Evolutionary conservation across 768 basidiomycete species (phyloP), one percentile per base, ranked within the genome.

Genomic region (Leccinum arenicola): DNA sequence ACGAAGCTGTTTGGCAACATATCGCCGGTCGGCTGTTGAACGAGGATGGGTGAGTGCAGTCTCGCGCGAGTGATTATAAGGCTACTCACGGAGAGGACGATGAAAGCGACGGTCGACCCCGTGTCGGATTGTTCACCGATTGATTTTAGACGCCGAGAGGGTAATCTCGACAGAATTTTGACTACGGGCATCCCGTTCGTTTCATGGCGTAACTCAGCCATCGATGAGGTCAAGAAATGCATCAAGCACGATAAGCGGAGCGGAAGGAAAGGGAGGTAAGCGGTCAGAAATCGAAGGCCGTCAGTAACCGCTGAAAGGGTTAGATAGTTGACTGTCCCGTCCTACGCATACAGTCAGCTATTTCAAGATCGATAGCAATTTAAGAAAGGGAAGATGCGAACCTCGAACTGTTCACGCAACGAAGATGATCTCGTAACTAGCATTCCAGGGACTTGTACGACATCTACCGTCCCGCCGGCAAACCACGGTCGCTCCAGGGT

Each of bases 251-350:
- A 85, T 53, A 93, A 80, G 27, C 91, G 85, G 17, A 89, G 76
- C 7, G 89, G 89, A 36, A 93, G 82, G 70, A 92, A 87, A 1
- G 90, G 89, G 52, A 91, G 78, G 74, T 91, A 92, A 36, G 85
- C 85, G 8, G 88, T 83, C 21, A 93, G 81, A 69, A 91, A 88
- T 57, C 84, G 83, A 25, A 93, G 78, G 36, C 91, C 91, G 55
- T 88, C 84, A 40, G 88, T 88, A 60, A 93, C 80, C n/a, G 90
- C 87, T 14, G 88, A 85, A 36, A 93, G 72, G 25, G 81, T 85
- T 49, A 91, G 75, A 66, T 90, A 93, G 73, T 93, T 93, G 68
- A 93, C 84, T 25, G 91, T 93, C 15, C 91, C 91, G 62, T 93
- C 91, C 90, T 93, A 25, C 54, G 21, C 62, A 67, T 59, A 43